Conservation (phyloP, 2,329 filamentous ascomycete species). For the Aureobasidium sp. region DNA sequence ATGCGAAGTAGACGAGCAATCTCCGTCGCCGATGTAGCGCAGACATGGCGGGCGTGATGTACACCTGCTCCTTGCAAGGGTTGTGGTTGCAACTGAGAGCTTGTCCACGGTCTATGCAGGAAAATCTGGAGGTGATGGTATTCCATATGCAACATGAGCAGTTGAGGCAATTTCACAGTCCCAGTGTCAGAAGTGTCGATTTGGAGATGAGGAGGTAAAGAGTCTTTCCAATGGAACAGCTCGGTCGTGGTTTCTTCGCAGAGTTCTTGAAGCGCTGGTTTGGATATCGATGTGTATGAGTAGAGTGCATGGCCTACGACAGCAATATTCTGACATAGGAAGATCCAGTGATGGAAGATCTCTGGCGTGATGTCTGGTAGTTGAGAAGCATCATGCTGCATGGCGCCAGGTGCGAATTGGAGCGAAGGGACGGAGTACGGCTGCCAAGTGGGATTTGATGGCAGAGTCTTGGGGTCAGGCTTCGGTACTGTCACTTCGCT, state of each 20-base stretch:
- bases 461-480: slow-evolving; percentile 25
- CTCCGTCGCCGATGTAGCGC: slow-evolving; percentile 35
- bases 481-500: slow-evolving; percentile 36
- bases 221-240: slow-evolving; percentile 37
- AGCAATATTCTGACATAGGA: slow-evolving; percentile 39
- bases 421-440: not conserved
- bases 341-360: slow-evolving; percentile 25
- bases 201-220: slow-evolving; percentile 32
- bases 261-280: slow-evolving; percentile 34
- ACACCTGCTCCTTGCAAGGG: slow-evolving; percentile 39
- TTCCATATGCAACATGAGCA: slow-evolving; percentile 30
- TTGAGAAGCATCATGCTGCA: not conserved
- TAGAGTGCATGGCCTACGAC: slow-evolving; percentile 37
- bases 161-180: slow-evolving; percentile 8
- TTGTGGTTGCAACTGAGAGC: slow-evolving; percentile 36
- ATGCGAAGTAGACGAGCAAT: slow-evolving; percentile 36
- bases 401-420: not conserved
- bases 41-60: slow-evolving; percentile 38
- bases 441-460: not conserved
- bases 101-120: slow-evolving; percentile 39
- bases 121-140: slow-evolving; percentile 40
- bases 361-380: slow-evolving; percentile 16
- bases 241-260: slow-evolving; percentile 26
- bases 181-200: slow-evolving; percentile 23
- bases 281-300: slow-evolving; percentile 22